Percentiles rank a stretch among this genome's conserved stretches.
Evolutionary conservation across 2,329 filamentous ascomycete species (phyloP).

Genomic region (Periglandula ipomoeae): DNA sequence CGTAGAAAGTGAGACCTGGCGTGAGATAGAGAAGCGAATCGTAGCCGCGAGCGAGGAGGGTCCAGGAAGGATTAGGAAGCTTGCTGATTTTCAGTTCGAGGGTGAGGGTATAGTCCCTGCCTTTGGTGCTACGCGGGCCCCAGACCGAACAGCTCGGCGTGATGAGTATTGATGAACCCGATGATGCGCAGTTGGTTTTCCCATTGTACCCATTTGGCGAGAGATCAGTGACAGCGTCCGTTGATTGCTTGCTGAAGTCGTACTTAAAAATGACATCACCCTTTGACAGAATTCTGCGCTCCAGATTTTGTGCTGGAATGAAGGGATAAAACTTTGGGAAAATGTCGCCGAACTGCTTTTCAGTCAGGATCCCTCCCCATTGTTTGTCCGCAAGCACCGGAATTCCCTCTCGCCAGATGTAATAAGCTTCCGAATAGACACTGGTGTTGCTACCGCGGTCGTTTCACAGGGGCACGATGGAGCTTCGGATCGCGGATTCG

Average conservation of each 20-base stretch:
- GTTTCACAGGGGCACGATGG: slow-evolving; percentile 17
- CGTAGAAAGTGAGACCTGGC: background rate
- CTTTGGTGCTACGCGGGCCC: slow-evolving; percentile 43
- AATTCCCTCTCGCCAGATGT: slow-evolving; percentile 15
- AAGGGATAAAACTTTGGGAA: slow-evolving; percentile 10
- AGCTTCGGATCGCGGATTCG: slow-evolving; percentile 11
- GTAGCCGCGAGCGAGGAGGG: background rate
- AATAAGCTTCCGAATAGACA: slow-evolving; percentile 17
- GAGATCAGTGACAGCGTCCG: slow-evolving; percentile 8
- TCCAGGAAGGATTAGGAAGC: background rate
- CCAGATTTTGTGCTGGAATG: slow-evolving; percentile 15
- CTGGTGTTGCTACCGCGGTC: slow-evolving; percentile 16
- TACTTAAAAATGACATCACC: slow-evolving; percentile 13
- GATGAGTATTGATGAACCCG: slow-evolving; percentile 19
- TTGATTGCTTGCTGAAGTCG: slow-evolving; percentile 12
- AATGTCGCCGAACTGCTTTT: slow-evolving; percentile 7
- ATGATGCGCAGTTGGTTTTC: slow-evolving; percentile 23
- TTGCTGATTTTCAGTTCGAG: background rate
- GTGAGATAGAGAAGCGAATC: background rate
- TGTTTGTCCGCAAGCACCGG: slow-evolving; percentile 18
- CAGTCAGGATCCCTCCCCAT: slow-evolving; percentile 15
- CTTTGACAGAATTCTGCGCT: slow-evolving; percentile 11
- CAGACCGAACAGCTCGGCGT: slow-evolving; percentile 29
- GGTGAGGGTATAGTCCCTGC: slow-evolving; percentile 45
- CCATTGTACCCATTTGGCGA: slow-evolving; percentile 19